A percentile compares a stretch with the other conserved stretches of the same genome.
phyloP scores from a whole-genome alignment of 805 yeast species.

The Barnettozyma botsteinii region DNA sequence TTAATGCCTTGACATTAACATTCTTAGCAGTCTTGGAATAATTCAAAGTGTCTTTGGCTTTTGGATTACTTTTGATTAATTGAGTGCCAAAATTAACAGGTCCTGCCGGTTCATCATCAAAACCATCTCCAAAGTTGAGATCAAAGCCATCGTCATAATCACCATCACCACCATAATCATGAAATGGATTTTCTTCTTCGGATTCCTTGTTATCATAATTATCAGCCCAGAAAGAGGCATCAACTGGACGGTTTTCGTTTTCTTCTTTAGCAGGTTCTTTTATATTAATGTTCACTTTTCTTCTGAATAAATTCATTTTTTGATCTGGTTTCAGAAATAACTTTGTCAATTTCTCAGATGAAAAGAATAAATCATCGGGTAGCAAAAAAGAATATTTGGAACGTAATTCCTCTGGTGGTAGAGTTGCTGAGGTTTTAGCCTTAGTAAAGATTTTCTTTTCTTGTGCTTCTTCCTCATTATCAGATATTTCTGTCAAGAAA shows the following conservation, averaged over 20 bases:
- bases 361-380: slow-evolving; percentile 71
- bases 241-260: slow-evolving; percentile 37
- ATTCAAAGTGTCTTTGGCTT: slow-evolving; percentile 39
- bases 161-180: slow-evolving; percentile 1
- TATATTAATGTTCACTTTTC: slow-evolving; percentile 6
- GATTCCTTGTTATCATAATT: slow-evolving; percentile 41
- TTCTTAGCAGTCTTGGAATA: slow-evolving; percentile 71
- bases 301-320: slow-evolving; percentile 31
- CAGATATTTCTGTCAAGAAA: slow-evolving; percentile 32
- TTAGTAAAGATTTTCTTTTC: slow-evolving; percentile 37
- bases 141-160: slow-evolving; percentile 19
- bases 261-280: slow-evolving; percentile 8
- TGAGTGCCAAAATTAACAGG: slow-evolving; percentile 24
- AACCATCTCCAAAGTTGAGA: slow-evolving; percentile 14
- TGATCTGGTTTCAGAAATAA: slow-evolving; percentile 63
- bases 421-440: slow-evolving; percentile 30
- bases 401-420: slow-evolving; percentile 37
- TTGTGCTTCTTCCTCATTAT: slow-evolving; percentile 33
- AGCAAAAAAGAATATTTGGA: slow-evolving; percentile 43
- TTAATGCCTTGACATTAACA: slow-evolving; percentile 68
- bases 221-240: slow-evolving; percentile 69
- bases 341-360: slow-evolving; percentile 59
- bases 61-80: slow-evolving; percentile 24
- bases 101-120: slow-evolving; percentile 6
- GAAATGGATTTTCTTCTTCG: slow-evolving; percentile 27